Conservation (phyloP, 139 green algal species). For the Chlorella sorokiniana region DNA sequence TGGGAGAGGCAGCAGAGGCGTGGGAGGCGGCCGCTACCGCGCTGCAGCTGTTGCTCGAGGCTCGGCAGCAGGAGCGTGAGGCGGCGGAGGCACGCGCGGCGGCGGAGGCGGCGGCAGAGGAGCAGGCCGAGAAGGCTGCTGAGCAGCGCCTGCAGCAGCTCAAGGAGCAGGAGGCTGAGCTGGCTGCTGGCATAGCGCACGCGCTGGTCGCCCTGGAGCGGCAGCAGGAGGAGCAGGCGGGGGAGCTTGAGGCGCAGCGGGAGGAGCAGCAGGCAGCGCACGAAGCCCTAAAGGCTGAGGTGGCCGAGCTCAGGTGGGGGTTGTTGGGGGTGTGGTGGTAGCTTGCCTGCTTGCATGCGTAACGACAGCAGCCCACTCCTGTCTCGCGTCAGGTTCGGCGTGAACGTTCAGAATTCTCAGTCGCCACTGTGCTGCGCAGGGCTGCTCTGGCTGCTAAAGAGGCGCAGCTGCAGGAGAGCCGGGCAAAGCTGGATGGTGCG, state of each 20-base stretch:
- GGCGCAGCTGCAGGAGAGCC: constrained; percentile 16
- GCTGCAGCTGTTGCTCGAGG: constrained; percentile 3
- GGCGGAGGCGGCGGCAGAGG: background rate
- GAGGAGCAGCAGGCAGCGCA: background rate
- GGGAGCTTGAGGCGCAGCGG: constrained; percentile 5
- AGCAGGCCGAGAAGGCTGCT: background rate
- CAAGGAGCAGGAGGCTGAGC: background rate
- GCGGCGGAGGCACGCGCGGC: background rate
- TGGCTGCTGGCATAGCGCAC: background rate
- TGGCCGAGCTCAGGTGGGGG: constrained; percentile 37
- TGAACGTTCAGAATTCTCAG: background rate
- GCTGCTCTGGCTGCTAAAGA: constrained; percentile 28
- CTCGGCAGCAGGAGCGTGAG: background rate
- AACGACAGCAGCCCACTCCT: too few species aligned
- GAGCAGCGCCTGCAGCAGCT: constrained; percentile 4
- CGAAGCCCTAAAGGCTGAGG: constrained; percentile 29
- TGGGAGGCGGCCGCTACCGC: constrained; percentile 14
- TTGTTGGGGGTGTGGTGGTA: background rate
- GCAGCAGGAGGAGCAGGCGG: background rate
- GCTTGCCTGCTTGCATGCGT: background rate
- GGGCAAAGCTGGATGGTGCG: constrained; percentile 31
- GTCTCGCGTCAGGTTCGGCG: background rate
- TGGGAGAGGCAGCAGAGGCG: constrained; percentile 26
- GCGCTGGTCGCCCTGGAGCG: background rate
- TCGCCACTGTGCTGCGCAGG: background rate